Evolutionary conservation across 805 yeast genomes (phyloP), one percentile per base, ranked within the genome.

Genomic region (Suhomyces tanzawaensis): DNA sequence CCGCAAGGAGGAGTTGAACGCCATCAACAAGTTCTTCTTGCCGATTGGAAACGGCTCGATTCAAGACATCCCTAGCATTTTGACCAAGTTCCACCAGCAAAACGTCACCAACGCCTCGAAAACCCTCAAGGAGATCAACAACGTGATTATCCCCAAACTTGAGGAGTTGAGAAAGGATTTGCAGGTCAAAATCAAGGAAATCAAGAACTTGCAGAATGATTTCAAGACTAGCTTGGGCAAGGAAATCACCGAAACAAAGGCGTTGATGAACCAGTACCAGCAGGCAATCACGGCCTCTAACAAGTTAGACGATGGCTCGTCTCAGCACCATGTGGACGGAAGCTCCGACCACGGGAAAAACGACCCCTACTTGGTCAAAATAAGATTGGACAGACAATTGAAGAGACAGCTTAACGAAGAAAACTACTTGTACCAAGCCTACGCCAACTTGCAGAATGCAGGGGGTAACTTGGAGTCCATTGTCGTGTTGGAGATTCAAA

Each of bases 401-500:
- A 81, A 76, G 51, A 76, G 74, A 48, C 96, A 88, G 58, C 61
- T 91, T 31, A 72, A 74, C 14, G 96, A 88, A 61, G 97, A 91
- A 59, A 84, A 83, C 60, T 84, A 81, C 53, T 69, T 91, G 32
- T 87, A 88, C 55, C 96, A 90, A 58, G 96, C 97, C 0, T 91
- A 77, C 58, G 71, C 81, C 48, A 90, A 91, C 61, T 72, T 90
- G 48, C 95, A 91, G 66, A 77, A 79, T 25, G 83, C 96, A 1
- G 96, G 95, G 34, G 81, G 82, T 40, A 93, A 89, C 56, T 73
- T 93, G 45, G 99, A 69, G 47, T 81, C 85, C 51, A 91, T 88
- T 44, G 93, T 93, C 16, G 87, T 84, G 24, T 71, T 79, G 58
- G 96, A 90, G 58, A 71, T 93, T 40, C 97, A 93, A 67, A 81